Evolutionary conservation across 2,329 filamentous ascomycete species (phyloP).

Genomic region (Calonectria pseudoturangicola): DNA sequence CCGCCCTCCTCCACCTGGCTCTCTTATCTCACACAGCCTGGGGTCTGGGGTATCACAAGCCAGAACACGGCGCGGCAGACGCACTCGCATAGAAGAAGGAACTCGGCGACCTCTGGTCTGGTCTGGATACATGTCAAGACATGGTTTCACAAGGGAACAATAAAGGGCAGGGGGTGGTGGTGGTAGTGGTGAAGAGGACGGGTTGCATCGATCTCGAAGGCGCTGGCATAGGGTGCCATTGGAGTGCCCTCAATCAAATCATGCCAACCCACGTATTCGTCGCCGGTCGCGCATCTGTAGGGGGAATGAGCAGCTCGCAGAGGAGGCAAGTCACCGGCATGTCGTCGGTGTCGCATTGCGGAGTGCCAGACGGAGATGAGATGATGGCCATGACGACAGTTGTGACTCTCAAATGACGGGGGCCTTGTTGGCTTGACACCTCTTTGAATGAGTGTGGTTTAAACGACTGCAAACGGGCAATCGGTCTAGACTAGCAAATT

Average conservation of each 20-base stretch:
- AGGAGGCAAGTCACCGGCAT: slow-evolving; percentile 1
- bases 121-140: neutral
- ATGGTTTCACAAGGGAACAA: slow-evolving; percentile 12
- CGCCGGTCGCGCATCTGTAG: slow-evolving; percentile 14
- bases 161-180: too few species aligned
- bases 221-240: slow-evolving; percentile 12
- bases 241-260: slow-evolving; percentile 35
- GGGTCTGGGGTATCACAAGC: slow-evolving; percentile 12
- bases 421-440: neutral
- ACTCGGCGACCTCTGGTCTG: neutral
- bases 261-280: slow-evolving; percentile 40
- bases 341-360: slow-evolving; percentile 18
- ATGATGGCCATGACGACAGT: slow-evolving; percentile 18
- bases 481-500: neutral
- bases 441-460: neutral
- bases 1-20: slow-evolving; percentile 1
- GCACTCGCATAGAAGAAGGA: slow-evolving; percentile 1
- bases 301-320: neutral
- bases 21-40: slow-evolving; percentile 7
- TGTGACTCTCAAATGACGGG: slow-evolving; percentile 22
- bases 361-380: slow-evolving; percentile 17
- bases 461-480: neutral
- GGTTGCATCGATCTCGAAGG: slow-evolving; percentile 34
- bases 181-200: neutral
- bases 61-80: slow-evolving; percentile 17